Evolutionary conservation across 805 yeast genomes (phyloP).

Genomic region (Starmerella stellata): DNA sequence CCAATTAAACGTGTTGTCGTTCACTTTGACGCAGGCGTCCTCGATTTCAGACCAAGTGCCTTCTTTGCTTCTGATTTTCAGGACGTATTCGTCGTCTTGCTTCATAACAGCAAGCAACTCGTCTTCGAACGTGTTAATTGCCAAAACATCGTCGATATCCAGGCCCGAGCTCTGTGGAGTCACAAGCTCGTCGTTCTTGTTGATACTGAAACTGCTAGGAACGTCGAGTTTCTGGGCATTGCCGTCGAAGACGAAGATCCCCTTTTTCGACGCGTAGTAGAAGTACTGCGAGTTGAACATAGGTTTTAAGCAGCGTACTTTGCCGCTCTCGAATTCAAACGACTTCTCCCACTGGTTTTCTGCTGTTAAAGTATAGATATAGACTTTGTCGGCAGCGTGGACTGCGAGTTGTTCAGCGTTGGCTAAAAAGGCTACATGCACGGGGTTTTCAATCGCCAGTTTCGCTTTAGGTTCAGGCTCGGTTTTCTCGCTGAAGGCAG

Average conservation of each 20-base stretch:
- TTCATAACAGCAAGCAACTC: background rate
- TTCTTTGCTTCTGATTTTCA: background rate
- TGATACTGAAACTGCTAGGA: background rate
- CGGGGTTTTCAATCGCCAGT: background rate
- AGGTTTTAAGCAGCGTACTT: background rate
- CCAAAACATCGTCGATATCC: background rate
- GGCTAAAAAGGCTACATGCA: conserved; percentile 8
- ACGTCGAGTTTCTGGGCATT: background rate
- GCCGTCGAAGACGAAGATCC: background rate
- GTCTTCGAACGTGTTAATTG: background rate
- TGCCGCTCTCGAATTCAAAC: background rate
- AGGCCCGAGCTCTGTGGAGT: background rate
- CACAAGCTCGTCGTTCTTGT: background rate
- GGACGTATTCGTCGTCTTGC: background rate
- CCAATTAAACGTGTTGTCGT: conserved; percentile 6
- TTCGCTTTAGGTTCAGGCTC: background rate
- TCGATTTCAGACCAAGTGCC: conserved; percentile 14
- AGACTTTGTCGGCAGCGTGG: background rate
- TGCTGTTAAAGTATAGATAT: background rate
- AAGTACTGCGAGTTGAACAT: conserved; percentile 1
- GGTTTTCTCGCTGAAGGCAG: background rate
- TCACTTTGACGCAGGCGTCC: conserved; percentile 1
- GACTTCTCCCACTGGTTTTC: background rate
- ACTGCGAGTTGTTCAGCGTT: conserved; percentile 10
- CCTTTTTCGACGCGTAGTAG: background rate